These are phyloP conservation scores for Striga asiatica DNA, from an alignment of 257 asterid species.

Conservation along the genomic window DNA sequence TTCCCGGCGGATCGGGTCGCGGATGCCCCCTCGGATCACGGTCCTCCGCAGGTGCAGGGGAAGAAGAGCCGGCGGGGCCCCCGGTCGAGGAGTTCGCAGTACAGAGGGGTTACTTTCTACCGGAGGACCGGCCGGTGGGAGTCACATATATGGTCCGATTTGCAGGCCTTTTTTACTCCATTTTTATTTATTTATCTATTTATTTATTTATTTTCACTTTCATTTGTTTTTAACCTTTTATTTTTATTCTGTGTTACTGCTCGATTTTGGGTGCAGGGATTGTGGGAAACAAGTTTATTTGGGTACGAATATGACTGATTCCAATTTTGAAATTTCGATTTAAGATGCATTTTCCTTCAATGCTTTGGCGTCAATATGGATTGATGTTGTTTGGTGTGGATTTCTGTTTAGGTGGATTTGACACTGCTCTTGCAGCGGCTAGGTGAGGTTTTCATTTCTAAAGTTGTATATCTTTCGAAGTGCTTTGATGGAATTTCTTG, in stretches of 20 bases:
- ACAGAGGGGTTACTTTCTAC: conserved; percentile 59
- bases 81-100: conserved; percentile 51
- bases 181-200: not conserved
- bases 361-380: not conserved
- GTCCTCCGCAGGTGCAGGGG: conserved; percentile 21
- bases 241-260: not conserved
- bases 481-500: not conserved
- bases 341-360: not conserved
- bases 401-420: conserved; percentile 66
- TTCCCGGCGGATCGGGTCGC: conserved; percentile 38
- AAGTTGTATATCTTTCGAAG: not conserved
- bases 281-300: conserved; percentile 69
- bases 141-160: conserved; percentile 52
- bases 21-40: not conserved
- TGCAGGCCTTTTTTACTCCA: not conserved
- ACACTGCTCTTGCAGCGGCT: conserved; percentile 80
- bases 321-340: not conserved
- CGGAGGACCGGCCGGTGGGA: conserved; percentile 72
- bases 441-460: conserved; percentile 27
- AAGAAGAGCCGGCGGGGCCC: conserved; percentile 57
- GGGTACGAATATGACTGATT: conserved; percentile 25
- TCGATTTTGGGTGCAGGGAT: conserved; percentile 35
- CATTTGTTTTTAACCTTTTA: not conserved
- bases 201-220: too few species aligned
- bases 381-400: not conserved